Conservation (phyloP, 2,329 filamentous ascomycete species). For the Xylariomycetidae sp. region DNA sequence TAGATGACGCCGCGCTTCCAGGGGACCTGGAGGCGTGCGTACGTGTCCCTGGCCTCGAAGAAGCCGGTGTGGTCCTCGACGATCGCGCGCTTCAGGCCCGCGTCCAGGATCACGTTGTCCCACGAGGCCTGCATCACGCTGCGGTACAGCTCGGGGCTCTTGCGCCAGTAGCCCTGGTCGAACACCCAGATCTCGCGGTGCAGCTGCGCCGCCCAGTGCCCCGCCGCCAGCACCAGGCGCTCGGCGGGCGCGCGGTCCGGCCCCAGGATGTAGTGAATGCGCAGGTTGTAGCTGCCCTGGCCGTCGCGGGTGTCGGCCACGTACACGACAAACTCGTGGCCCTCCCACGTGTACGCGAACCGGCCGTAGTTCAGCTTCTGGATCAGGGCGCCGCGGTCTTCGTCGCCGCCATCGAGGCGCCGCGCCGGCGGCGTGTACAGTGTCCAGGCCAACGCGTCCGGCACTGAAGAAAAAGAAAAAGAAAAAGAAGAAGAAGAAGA, state of each 20-base stretch:
- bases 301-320: slow-evolving; percentile 37
- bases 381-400: slow-evolving; percentile 31
- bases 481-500: too few species aligned
- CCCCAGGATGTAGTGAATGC: slow-evolving; percentile 33
- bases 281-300: slow-evolving; percentile 19
- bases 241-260: slow-evolving; percentile 32
- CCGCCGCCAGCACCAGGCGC: slow-evolving; percentile 48
- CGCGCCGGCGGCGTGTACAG: slow-evolving; percentile 33
- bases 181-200: slow-evolving; percentile 63
- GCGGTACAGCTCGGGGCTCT: slow-evolving; percentile 53
- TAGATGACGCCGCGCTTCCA: slow-evolving; percentile 70
- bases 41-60: slow-evolving; percentile 53
- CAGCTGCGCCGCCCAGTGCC: slow-evolving; percentile 48
- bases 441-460: slow-evolving; percentile 32
- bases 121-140: slow-evolving; percentile 51
- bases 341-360: slow-evolving; percentile 37
- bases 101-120: slow-evolving; percentile 62
- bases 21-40: slow-evolving; percentile 54
- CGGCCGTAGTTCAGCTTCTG: slow-evolving; percentile 32
- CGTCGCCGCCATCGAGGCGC: slow-evolving; percentile 32
- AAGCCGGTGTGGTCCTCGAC: slow-evolving; percentile 60
- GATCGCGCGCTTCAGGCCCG: slow-evolving; percentile 57
- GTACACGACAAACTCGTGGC: slow-evolving; percentile 38
- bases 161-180: slow-evolving; percentile 57
- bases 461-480: too few species aligned